Conservation (phyloP, 225 moss, liverwort and hornwort species). For the Pleurozium schreberi region DNA sequence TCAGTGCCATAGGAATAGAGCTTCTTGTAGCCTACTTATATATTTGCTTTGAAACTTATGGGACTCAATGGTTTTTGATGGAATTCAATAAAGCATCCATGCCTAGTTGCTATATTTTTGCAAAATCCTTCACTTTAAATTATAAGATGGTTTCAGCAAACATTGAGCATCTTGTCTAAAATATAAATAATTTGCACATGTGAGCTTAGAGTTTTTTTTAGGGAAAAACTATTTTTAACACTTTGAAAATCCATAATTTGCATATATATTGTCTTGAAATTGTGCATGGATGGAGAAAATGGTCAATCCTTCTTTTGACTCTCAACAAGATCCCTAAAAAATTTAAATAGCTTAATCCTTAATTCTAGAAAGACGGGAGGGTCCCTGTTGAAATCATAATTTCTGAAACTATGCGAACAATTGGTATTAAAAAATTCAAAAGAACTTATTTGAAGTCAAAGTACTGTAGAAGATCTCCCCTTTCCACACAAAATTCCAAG, state of each 20-base stretch:
- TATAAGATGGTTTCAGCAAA: not conserved
- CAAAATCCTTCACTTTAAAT: rapidly evolving
- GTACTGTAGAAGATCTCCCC: too few relatives aligned
- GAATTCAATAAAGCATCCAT: not conserved
- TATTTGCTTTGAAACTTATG: rapidly evolving
- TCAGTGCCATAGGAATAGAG: rapidly evolving
- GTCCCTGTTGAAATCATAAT: too few relatives aligned
- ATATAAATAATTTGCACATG: not conserved
- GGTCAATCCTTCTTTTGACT: not conserved
- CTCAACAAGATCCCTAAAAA: too few relatives aligned
- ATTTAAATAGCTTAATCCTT: rapidly evolving
- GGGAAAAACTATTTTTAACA: rapidly evolving
- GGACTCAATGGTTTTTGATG: not conserved
- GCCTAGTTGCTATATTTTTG: not conserved
- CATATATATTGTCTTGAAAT: not conserved
- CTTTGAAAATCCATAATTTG: not conserved
- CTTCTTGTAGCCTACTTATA: not conserved
- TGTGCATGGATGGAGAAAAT: rapidly evolving
- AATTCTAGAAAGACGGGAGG: too few relatives aligned
- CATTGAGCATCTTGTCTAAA: not conserved
- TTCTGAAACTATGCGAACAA: too few relatives aligned
- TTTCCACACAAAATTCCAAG: too few relatives aligned
- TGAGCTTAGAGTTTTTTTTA: not conserved
- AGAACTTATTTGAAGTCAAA: too few relatives aligned
- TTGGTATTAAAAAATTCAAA: too few relatives aligned